phyloP scores from a whole-genome alignment of 176 grass and related monocot species.

The Poa pratensis region DNA sequence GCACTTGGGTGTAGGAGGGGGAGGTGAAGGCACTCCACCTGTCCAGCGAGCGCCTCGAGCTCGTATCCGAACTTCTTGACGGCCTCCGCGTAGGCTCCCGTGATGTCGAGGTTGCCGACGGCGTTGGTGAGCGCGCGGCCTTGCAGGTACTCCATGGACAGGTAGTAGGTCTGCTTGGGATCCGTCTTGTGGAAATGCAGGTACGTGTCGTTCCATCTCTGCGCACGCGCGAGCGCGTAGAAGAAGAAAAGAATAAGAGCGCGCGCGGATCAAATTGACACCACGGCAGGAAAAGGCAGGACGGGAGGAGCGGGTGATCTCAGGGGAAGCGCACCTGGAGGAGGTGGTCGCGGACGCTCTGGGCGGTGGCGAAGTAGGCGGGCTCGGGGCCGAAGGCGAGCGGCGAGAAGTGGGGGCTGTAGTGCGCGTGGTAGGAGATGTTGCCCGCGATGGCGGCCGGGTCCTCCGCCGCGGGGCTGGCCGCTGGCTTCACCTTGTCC shows the following conservation, averaged over 20 bases:
- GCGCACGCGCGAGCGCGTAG: not conserved
- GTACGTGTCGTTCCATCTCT: slow-evolving; percentile 98
- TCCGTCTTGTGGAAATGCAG: slow-evolving; percentile 93
- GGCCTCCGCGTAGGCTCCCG: slow-evolving; percentile 87
- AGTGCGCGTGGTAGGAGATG: slow-evolving; percentile 76
- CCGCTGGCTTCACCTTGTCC: slow-evolving; percentile 64
- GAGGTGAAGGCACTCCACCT: slow-evolving; percentile 82
- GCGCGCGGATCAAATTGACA: slow-evolving; percentile 35
- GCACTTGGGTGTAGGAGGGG: slow-evolving; percentile 4
- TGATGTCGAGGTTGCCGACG: slow-evolving; percentile 88
- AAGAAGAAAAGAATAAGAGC: too few species aligned
- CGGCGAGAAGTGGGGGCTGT: slow-evolving; percentile 84
- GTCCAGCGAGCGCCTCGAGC: slow-evolving; percentile 77
- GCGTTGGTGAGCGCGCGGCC: slow-evolving; percentile 95
- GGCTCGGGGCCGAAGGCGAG: slow-evolving; percentile 82
- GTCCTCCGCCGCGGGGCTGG: slow-evolving; percentile 66
- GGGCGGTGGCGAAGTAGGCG: slow-evolving; percentile 86
- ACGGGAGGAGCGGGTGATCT: not conserved
- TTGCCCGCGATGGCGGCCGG: slow-evolving; percentile 76
- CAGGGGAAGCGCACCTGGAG: slow-evolving; percentile 58
- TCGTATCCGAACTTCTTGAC: slow-evolving; percentile 89
- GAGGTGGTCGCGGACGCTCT: slow-evolving; percentile 87
- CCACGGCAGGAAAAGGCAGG: not conserved
- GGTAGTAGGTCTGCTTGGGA: slow-evolving; percentile 99
- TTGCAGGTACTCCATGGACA: slow-evolving; percentile 99